phyloP scores from a whole-genome alignment of 2,329 filamentous ascomycete species.

The Juglanconis sp. region DNA sequence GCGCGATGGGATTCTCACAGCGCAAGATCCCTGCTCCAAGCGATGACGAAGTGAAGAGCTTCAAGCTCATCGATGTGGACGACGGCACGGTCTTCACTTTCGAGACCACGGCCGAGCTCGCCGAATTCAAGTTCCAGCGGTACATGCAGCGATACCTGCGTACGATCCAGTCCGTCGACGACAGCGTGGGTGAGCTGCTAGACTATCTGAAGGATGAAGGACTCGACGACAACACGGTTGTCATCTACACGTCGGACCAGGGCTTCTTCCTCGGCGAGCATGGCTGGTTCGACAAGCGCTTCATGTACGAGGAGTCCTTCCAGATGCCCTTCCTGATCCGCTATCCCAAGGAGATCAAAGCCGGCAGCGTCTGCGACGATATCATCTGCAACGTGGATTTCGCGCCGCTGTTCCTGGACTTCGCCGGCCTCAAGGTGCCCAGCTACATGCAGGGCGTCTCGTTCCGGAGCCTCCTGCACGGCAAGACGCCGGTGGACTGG shows the following conservation, averaged over 20 bases:
- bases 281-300: slow-evolving; percentile 57
- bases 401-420: slow-evolving; percentile 47
- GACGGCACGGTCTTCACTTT: slow-evolving; percentile 46
- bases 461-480: slow-evolving; percentile 36
- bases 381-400: slow-evolving; percentile 55
- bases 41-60: slow-evolving; percentile 21
- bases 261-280: slow-evolving; percentile 57
- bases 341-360: slow-evolving; percentile 39
- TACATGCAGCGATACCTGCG: slow-evolving; percentile 56
- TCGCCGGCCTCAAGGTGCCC: slow-evolving; percentile 37
- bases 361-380: slow-evolving; percentile 39
- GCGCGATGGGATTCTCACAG: slow-evolving; percentile 22
- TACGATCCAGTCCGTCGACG: slow-evolving; percentile 49
- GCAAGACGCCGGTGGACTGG: slow-evolving; percentile 40
- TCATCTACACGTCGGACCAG: slow-evolving; percentile 54
- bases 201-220: slow-evolving; percentile 41
- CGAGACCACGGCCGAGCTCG: slow-evolving; percentile 36
- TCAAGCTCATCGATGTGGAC: slow-evolving; percentile 42
- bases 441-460: slow-evolving; percentile 51
- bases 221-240: slow-evolving; percentile 43
- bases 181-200: slow-evolving; percentile 47
- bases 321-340: slow-evolving; percentile 53
- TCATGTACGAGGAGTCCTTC: slow-evolving; percentile 57
- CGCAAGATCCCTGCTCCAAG: slow-evolving; percentile 37
- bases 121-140: slow-evolving; percentile 53